Percentiles rank a stretch among this genome's conserved stretches.
Conservation (phyloP, 2,329 filamentous ascomycete species). For the Cordyceps fumosorosea region DNA sequence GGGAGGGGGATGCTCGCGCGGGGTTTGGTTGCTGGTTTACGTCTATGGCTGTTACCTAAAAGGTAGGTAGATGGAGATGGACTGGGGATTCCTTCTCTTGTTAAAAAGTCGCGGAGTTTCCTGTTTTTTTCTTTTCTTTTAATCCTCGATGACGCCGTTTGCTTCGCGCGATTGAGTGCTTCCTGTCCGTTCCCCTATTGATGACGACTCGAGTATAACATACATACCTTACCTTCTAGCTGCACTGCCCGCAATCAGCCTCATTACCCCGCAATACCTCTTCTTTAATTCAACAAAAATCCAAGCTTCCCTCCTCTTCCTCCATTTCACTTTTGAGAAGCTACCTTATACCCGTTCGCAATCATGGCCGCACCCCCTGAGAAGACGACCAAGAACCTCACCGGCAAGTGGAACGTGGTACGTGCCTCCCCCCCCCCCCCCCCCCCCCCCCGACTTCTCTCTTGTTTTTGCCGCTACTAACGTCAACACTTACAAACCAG, state of each 20-base stretch:
- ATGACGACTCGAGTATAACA: background rate
- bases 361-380: slow-evolving; percentile 66
- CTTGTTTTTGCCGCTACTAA: background rate
- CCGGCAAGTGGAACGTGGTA: slow-evolving; percentile 65
- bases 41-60: background rate
- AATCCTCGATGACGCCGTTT: background rate
- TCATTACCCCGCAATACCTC: background rate
- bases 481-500: slow-evolving; percentile 34
- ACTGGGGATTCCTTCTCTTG: background rate
- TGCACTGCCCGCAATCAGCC: background rate
- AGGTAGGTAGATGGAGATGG: background rate
- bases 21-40: background rate
- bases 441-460: background rate
- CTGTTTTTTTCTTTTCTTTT: background rate
- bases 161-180: background rate
- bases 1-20: background rate
- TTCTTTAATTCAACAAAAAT: background rate
- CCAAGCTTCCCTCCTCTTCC: background rate
- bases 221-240: background rate
- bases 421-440: slow-evolving; percentile 20
- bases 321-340: background rate
- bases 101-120: background rate
- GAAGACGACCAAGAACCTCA: slow-evolving; percentile 61
- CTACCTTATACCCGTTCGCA: background rate
- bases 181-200: background rate